Evolutionary conservation across 208 protist species (phyloP).

Genomic region (Crithidia acanthocephali): DNA sequence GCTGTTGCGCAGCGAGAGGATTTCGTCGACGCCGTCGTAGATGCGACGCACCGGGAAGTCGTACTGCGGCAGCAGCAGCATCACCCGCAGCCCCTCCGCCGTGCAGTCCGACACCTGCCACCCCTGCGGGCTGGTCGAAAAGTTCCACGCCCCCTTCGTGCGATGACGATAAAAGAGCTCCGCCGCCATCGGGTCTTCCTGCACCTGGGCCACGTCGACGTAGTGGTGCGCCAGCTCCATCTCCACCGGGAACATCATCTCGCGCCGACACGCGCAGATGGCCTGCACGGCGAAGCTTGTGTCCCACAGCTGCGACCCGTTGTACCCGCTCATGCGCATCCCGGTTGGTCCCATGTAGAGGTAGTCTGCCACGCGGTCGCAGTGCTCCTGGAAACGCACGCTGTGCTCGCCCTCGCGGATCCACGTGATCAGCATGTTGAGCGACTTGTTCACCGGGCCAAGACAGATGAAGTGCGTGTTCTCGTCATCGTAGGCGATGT

Average conservation of each 20-base stretch:
- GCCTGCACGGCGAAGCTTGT: slow-evolving; percentile 97
- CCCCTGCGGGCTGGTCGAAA: slow-evolving; percentile 95
- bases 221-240: slow-evolving; percentile 93
- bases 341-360: slow-evolving; percentile 94
- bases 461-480: slow-evolving; percentile 97
- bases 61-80: slow-evolving; percentile 66
- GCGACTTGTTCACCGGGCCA: slow-evolving; percentile 96
- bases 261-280: slow-evolving; percentile 81
- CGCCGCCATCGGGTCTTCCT: slow-evolving; percentile 84
- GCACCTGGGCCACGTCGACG: slow-evolving; percentile 93
- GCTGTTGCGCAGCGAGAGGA: slow-evolving; percentile 95
- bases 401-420: slow-evolving; percentile 88
- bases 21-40: slow-evolving; percentile 93
- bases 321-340: slow-evolving; percentile 98
- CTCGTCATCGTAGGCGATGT: slow-evolving; percentile 96
- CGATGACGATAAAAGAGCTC: slow-evolving; percentile 94
- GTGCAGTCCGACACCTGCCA: slow-evolving; percentile 98
- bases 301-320: slow-evolving; percentile 99
- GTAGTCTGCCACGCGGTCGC: slow-evolving; percentile 95
- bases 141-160: slow-evolving; percentile 97
- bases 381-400: slow-evolving; percentile 86
- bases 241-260: slow-evolving; percentile 63
- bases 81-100: slow-evolving; percentile 94
- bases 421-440: slow-evolving; percentile 97
- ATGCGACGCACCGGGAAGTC: slow-evolving; percentile 66